Evolutionary conservation across 192 early-diverging fungal species (phyloP), one percentile per base, ranked within the genome.

Genomic region (Coemansia sp.): DNA sequence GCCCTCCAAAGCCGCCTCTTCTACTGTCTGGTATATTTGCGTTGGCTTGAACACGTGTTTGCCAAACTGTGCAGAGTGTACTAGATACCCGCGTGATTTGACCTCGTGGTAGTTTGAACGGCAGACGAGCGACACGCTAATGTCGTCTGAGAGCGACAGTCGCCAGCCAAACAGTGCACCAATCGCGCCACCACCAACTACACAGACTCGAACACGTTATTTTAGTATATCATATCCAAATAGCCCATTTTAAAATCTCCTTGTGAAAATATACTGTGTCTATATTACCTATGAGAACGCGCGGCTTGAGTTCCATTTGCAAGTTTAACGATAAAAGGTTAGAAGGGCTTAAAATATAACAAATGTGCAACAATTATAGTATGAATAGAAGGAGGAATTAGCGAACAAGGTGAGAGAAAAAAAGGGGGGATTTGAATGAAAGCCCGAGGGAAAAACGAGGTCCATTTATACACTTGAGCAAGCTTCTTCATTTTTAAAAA

Each of bases 171-270:
- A 63, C 8, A 75, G 47, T 9, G 64, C 71, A 5, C 71, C 71
- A 36, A 75, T 64, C 15, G 71, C 71, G 22, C 71, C 71, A 28
- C 71, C 71, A 10, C 71, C 71, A 28, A 75, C 70, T 74, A 74
- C 31, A 60, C 3, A 28, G 2, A 47, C 15, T 12, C 38, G 4
- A 4, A n/a, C 38, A 39, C 14, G 7, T 39, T 39, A 5, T 5
- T n/a, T 5, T 15, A n/a, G n/a, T n/a, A n/a, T n/a, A n/a, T n/a
- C n/a, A n/a, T n/a, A n/a, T n/a, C n/a, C n/a, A n/a, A n/a, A n/a
- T n/a, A n/a, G n/a, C n/a, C n/a, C n/a, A 6, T 39, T 15, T 17
- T 14, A 39, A 39, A 39, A 17, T 39, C 19, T 39, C 19, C 36
- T 8, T 1, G 1, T 17, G 19, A n/a, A n/a, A n/a, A n/a, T n/a